phyloP scores from a whole-genome alignment of 345 rosid species.

The Hirschfeldia incana region DNA sequence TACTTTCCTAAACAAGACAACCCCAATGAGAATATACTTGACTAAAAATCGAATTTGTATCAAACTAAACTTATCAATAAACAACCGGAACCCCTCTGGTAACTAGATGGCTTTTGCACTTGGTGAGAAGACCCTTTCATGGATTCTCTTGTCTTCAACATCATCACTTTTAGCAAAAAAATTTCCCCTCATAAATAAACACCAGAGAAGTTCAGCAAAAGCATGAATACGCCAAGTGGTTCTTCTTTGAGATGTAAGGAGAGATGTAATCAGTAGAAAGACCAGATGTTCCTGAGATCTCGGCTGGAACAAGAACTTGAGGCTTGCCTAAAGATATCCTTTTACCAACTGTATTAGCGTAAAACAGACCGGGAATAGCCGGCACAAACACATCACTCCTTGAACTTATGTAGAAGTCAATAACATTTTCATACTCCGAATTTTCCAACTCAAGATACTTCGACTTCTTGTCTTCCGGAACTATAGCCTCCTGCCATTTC shows the following conservation, averaged over 20 bases:
- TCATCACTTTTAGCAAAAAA: slow-evolving; percentile 6
- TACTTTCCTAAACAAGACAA: slow-evolving; percentile 29
- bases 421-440: slow-evolving; percentile 81
- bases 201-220: slow-evolving; percentile 52
- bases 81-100: neutral
- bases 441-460: slow-evolving; percentile 74
- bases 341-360: slow-evolving; percentile 91
- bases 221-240: slow-evolving; percentile 93
- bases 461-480: slow-evolving; percentile 72
- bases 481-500: slow-evolving; percentile 70
- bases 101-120: slow-evolving; percentile 29
- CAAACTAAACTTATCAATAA: slow-evolving; percentile 29
- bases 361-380: slow-evolving; percentile 91
- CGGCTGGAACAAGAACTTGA: slow-evolving; percentile 82
- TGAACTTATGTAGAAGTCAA: slow-evolving; percentile 87
- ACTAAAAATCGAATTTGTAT: slow-evolving; percentile 27
- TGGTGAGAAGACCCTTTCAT: slow-evolving; percentile 22
- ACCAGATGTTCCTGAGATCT: slow-evolving; percentile 62
- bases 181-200: neutral
- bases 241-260: slow-evolving; percentile 82
- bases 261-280: slow-evolving; percentile 58
- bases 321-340: slow-evolving; percentile 86
- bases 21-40: slow-evolving; percentile 24
- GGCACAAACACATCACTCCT: slow-evolving; percentile 88
- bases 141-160: neutral